These are phyloP conservation scores for Gentiana macrophylla DNA, from an alignment of 257 asterid genomes.

Conservation along the genomic window DNA sequence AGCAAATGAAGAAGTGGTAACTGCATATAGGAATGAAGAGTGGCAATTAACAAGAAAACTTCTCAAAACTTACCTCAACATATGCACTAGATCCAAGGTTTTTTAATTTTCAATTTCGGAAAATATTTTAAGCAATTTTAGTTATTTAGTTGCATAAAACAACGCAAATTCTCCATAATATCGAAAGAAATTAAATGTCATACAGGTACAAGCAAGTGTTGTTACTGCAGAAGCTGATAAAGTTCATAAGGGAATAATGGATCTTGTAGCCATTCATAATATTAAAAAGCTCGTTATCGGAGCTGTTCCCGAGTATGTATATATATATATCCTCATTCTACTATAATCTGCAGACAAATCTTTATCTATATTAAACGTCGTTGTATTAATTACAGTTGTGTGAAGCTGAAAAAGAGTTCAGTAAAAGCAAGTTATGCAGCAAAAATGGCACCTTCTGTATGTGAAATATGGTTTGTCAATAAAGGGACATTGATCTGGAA, in stretches of 20 bases:
- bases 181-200: neutral
- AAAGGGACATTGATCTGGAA: conserved; percentile 67
- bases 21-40: conserved; percentile 55
- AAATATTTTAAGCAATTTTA: neutral
- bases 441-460: conserved; percentile 48
- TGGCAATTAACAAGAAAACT: conserved; percentile 40
- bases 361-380: conserved; percentile 6
- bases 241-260: conserved; percentile 53
- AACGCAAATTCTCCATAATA: too few species aligned
- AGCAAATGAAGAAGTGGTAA: conserved; percentile 53
- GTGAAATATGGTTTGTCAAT: conserved; percentile 69
- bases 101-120: conserved; percentile 5
- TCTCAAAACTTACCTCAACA: conserved; percentile 32
- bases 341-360: too few species aligned
- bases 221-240: conserved; percentile 49
- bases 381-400: conserved; percentile 30
- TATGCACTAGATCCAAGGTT: conserved; percentile 59
- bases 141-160: too few species aligned
- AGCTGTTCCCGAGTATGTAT: conserved; percentile 62
- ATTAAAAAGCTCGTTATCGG: conserved; percentile 64
- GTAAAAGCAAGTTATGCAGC: conserved; percentile 56
- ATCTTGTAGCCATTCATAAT: conserved; percentile 40
- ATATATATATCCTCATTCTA: conserved; percentile 1
- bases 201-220: conserved; percentile 62
- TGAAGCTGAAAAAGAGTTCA: conserved; percentile 54